Conservation (phyloP, 2,329 filamentous ascomycete species). For the Botrytis pseudocinerea region DNA sequence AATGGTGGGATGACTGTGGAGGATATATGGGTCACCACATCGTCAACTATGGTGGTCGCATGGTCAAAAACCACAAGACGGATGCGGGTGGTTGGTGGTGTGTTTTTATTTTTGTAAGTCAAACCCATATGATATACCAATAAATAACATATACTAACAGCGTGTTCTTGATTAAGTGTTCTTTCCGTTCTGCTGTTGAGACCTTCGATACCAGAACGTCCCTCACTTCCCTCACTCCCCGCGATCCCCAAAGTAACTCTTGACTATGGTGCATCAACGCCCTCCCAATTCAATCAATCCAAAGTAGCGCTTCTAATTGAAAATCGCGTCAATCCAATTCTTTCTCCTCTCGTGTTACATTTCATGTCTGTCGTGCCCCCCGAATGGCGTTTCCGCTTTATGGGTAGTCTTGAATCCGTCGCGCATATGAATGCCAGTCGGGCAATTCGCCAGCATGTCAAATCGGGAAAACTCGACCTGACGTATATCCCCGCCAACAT, state of each 20-base stretch:
- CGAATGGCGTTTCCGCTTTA: slow-evolving; percentile 57
- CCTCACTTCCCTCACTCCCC: slow-evolving; percentile 25
- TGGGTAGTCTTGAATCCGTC: slow-evolving; percentile 50
- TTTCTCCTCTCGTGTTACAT: slow-evolving; percentile 54
- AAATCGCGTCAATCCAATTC: slow-evolving; percentile 49
- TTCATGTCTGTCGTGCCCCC: slow-evolving; percentile 56
- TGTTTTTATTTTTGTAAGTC: slow-evolving; percentile 36
- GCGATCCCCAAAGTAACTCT: slow-evolving; percentile 26
- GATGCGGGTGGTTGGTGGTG: slow-evolving; percentile 35
- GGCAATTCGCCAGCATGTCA: slow-evolving; percentile 45
- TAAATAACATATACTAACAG: slow-evolving; percentile 11
- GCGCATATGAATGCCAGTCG: slow-evolving; percentile 47
- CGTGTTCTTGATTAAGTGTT: slow-evolving; percentile 28
- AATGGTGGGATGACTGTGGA: slow-evolving; percentile 37
- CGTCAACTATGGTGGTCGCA: slow-evolving; percentile 28
- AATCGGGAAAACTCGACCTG: slow-evolving; percentile 49
- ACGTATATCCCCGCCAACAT: slow-evolving; percentile 54
- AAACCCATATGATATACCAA: not conserved
- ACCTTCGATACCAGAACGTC: slow-evolving; percentile 31
- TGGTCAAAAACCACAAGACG: slow-evolving; percentile 39
- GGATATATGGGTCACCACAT: slow-evolving; percentile 37
- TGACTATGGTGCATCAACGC: slow-evolving; percentile 13
- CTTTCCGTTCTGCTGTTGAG: slow-evolving; percentile 32
- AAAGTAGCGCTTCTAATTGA: slow-evolving; percentile 54
- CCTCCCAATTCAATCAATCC: slow-evolving; percentile 26